Percentiles rank a stretch among this genome's conserved stretches.
Conservation (phyloP, 164 flowering plant genomes). For the Berberis vulgaris region DNA sequence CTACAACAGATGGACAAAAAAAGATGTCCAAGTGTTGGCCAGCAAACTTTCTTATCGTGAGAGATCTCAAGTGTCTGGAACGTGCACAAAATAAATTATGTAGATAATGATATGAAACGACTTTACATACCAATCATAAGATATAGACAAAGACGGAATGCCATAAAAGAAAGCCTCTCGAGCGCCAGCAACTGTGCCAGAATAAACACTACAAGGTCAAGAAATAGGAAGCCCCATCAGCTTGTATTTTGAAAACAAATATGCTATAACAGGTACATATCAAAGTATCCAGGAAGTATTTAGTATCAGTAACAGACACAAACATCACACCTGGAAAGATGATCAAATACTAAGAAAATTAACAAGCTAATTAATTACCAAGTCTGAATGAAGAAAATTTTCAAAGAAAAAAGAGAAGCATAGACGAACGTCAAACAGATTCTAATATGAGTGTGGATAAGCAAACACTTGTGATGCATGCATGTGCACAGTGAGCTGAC, state of each 20-base stretch:
- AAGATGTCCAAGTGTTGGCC: not conserved
- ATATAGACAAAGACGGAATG: slow-evolving; percentile 68
- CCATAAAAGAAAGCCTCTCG: slow-evolving; percentile 82
- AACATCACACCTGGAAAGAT: too few relatives aligned
- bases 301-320: too few relatives aligned
- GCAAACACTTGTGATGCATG: too few relatives aligned
- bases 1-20: not conserved
- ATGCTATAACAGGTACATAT: not conserved
- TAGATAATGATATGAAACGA: not conserved
- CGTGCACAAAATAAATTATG: not conserved
- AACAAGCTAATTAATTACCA: too few relatives aligned
- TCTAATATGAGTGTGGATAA: too few relatives aligned
- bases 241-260: not conserved
- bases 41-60: not conserved
- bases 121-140: slow-evolving; percentile 75
- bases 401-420: too few relatives aligned
- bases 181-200: slow-evolving; percentile 98
- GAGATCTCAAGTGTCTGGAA: not conserved
- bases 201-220: slow-evolving; percentile 58
- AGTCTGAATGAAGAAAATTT: too few relatives aligned
- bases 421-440: too few relatives aligned
- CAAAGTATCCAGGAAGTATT: not conserved
- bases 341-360: too few relatives aligned
- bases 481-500: too few relatives aligned
- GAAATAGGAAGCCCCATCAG: slow-evolving; percentile 4